Percentiles rank a stretch among this genome's conserved stretches.
These are phyloP conservation scores for Skeletonema costatum DNA, from an alignment of 108 stramenopile species.

Conservation along the genomic window DNA sequence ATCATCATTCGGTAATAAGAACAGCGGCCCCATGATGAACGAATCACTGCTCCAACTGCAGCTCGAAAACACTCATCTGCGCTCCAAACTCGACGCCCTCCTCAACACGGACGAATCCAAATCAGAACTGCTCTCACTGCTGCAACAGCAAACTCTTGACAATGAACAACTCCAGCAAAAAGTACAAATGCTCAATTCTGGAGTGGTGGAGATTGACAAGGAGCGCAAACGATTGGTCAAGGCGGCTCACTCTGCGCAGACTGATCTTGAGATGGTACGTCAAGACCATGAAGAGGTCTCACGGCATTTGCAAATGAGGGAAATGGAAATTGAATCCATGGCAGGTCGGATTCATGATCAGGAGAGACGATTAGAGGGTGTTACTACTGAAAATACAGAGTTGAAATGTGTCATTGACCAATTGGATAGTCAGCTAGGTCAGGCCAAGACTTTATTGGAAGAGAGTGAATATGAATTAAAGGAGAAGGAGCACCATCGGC, in stretches of 20 bases:
- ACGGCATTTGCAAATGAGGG: constrained; percentile 29
- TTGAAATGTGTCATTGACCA: neutral
- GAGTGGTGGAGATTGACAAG: constrained; percentile 31
- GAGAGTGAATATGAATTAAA: neutral
- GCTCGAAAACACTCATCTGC: constrained; percentile 29
- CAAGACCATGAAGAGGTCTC: neutral
- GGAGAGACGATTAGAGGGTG: constrained; percentile 10
- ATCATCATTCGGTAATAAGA: neutral
- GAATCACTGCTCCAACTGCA: constrained; percentile 17
- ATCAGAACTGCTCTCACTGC: constrained; percentile 17
- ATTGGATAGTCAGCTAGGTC: neutral
- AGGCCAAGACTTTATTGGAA: neutral
- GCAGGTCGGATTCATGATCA: constrained; percentile 5
- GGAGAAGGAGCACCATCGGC: neutral
- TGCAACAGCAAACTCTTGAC: constrained; percentile 17
- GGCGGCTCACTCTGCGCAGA: neutral
- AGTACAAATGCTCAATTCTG: constrained; percentile 17
- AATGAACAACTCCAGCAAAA: constrained; percentile 21
- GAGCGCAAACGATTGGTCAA: constrained; percentile 18
- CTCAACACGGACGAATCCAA: constrained; percentile 18
- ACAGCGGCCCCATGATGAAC: neutral
- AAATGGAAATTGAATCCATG: constrained; percentile 14
- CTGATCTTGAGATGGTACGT: neutral
- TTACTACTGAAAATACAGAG: neutral
- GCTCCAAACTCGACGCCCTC: constrained; percentile 15